These are phyloP conservation scores for Vigna angularis DNA, from an alignment of 306 rosid species.

Conservation along the genomic window DNA sequence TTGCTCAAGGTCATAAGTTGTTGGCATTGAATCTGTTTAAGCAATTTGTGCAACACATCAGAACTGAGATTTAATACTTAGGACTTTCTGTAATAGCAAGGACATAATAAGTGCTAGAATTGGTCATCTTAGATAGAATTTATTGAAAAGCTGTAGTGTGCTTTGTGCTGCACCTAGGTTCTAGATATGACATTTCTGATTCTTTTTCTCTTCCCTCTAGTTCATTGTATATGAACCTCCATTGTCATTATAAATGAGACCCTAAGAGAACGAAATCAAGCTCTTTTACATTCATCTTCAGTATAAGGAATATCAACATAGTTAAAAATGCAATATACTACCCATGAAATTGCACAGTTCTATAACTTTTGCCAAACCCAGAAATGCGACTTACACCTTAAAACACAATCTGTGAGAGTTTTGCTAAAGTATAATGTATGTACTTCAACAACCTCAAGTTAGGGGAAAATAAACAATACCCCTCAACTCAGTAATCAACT, in stretches of 20 bases:
- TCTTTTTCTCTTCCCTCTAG: too few species aligned
- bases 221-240: too few species aligned
- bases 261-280: too few species aligned
- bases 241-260: too few species aligned
- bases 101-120: not conserved
- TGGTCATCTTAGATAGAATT: too few species aligned
- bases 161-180: too few species aligned
- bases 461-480: conserved; percentile 30
- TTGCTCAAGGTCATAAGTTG: too few species aligned
- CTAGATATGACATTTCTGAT: too few species aligned
- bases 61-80: not conserved
- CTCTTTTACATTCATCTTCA: too few species aligned
- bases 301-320: not conserved
- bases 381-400: not conserved
- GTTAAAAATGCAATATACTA: not conserved
- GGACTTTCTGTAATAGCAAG: not conserved
- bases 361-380: not conserved
- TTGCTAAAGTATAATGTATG: not conserved
- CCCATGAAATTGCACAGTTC: not conserved
- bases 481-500: conserved; percentile 20
- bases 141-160: too few species aligned
- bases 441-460: not conserved
- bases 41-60: not conserved
- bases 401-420: not conserved
- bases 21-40: not conserved